Percentiles rank a stretch among this genome's conserved stretches.
These are phyloP conservation scores for Microcos paniculata DNA, from an alignment of 345 rosid genomes.

Conservation along the genomic window DNA sequence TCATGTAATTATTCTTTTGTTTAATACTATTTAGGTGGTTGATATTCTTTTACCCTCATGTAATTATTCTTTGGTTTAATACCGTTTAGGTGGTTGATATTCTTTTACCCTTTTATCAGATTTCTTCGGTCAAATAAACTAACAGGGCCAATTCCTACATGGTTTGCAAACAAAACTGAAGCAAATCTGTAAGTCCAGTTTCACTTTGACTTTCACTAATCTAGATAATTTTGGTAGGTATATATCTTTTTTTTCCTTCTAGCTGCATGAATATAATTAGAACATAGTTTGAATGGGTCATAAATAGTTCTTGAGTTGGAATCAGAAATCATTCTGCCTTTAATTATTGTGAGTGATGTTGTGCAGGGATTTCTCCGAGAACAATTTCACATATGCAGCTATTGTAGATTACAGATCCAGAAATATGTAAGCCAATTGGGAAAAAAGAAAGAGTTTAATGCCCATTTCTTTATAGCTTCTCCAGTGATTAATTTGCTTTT, in stretches of 20 bases:
- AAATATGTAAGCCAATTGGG: not conserved
- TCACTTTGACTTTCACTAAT: not conserved
- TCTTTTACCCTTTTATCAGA: slow-evolving; percentile 9
- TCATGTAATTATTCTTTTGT: not conserved
- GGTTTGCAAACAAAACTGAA: not conserved
- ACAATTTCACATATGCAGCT: slow-evolving; percentile 11
- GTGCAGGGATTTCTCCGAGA: slow-evolving; percentile 12
- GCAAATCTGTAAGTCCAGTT: slow-evolving; percentile 11
- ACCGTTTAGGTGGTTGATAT: too few species aligned
- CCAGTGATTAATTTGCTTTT: not conserved
- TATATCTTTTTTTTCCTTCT: not conserved
- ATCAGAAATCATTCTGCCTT: not conserved
- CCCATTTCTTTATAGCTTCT: not conserved
- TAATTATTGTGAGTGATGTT: not conserved
- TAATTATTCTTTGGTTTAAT: too few species aligned
- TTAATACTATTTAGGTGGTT: not conserved
- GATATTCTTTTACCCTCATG: too few species aligned
- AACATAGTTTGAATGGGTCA: not conserved
- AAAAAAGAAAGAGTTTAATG: not conserved
- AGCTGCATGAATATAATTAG: not conserved
- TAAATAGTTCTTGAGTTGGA: not conserved
- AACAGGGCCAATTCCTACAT: not conserved
- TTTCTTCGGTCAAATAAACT: slow-evolving; percentile 11
- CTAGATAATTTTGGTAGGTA: not conserved
- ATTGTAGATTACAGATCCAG: not conserved